Evolutionary conservation across 2,329 filamentous ascomycete species (phyloP).

Genomic region (Ceratocystis harringtonii): DNA sequence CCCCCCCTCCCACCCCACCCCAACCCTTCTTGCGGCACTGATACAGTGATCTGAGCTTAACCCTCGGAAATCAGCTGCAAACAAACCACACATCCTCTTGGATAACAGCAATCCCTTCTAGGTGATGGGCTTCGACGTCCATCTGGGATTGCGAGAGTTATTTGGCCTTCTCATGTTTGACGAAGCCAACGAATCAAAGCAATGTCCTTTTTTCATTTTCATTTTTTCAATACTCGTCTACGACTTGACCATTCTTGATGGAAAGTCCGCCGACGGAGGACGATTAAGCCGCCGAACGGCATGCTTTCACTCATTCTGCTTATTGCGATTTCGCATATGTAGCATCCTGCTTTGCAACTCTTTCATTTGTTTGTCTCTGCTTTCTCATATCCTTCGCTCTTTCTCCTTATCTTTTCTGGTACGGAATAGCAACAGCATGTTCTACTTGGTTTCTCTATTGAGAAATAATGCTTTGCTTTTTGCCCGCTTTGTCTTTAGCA

Average conservation of each 20-base stretch:
- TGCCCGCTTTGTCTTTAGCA: not conserved
- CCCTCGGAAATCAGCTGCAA: not conserved
- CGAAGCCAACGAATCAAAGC: not conserved
- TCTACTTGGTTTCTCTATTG: not conserved
- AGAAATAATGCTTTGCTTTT: not conserved
- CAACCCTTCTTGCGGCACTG: not conserved
- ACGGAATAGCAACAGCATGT: not conserved
- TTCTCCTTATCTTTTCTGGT: not conserved
- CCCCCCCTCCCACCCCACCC: no score
- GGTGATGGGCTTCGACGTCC: not conserved
- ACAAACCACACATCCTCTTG: not conserved
- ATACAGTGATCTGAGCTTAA: not conserved
- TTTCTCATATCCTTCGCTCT: not conserved
- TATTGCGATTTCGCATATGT: not conserved
- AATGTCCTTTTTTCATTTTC: not conserved
- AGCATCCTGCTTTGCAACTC: conserved; percentile 7
- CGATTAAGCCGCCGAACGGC: not conserved
- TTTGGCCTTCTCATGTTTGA: not conserved
- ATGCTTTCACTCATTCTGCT: not conserved
- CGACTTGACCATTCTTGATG: not conserved
- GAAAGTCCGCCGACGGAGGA: not conserved
- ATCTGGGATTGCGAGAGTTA: not conserved
- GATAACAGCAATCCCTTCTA: not conserved
- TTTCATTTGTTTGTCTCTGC: conserved; percentile 1
- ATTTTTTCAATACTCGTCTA: no score